phyloP scores from a whole-genome alignment of 2,329 filamentous ascomycete species.

The Penicillium sp. region DNA sequence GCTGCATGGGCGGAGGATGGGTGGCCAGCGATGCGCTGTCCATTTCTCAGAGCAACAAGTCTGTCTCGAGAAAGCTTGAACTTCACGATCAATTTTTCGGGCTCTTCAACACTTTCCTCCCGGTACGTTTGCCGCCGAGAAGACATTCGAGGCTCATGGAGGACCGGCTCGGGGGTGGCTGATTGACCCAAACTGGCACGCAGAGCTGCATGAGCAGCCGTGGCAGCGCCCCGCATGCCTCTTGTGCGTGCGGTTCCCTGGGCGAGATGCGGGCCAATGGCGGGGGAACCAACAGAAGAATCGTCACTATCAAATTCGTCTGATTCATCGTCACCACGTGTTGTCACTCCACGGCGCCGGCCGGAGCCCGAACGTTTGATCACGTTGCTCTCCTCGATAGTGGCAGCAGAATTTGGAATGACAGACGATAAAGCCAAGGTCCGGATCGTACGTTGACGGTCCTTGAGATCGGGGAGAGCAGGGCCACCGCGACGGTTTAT shows the following conservation, averaged over 20 bases:
- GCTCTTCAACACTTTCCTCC: slow-evolving; percentile 75
- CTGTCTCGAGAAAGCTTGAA: slow-evolving; percentile 71
- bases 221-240: slow-evolving; percentile 84
- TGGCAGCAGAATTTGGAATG: slow-evolving; percentile 77
- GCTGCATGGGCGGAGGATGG: slow-evolving; percentile 60
- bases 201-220: slow-evolving; percentile 83
- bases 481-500: slow-evolving; percentile 92
- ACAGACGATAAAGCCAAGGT: slow-evolving; percentile 91
- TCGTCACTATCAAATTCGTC: slow-evolving; percentile 93
- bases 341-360: slow-evolving; percentile 57
- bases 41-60: slow-evolving; percentile 42
- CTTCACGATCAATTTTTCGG: slow-evolving; percentile 68
- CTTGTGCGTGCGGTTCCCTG: slow-evolving; percentile 79
- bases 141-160: slow-evolving; percentile 70
- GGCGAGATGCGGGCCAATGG: slow-evolving; percentile 63
- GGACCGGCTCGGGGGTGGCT: slow-evolving; percentile 77
- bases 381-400: slow-evolving; percentile 78
- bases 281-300: slow-evolving; percentile 81
- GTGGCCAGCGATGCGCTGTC: slow-evolving; percentile 34
- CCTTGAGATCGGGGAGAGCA: slow-evolving; percentile 90
- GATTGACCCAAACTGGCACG: slow-evolving; percentile 71
- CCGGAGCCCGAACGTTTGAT: slow-evolving; percentile 73
- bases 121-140: slow-evolving; percentile 63
- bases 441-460: slow-evolving; percentile 87
- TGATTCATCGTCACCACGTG: slow-evolving; percentile 67